These are phyloP conservation scores for Patellifolia procumbens DNA, from an alignment of 179 eudicot species.

Conservation along the genomic window DNA sequence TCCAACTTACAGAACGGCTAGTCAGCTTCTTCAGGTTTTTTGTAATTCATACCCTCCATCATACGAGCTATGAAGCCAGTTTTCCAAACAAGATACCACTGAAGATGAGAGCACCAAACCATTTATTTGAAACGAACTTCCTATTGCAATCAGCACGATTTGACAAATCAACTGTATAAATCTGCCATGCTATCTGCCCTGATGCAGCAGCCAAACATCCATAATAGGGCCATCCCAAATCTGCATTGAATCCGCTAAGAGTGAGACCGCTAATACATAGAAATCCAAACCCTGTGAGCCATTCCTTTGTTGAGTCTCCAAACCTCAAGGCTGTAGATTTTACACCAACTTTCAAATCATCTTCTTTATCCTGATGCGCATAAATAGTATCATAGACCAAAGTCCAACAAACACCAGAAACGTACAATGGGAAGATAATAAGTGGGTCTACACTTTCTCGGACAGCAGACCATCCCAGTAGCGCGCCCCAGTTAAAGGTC, in stretches of 20 bases:
- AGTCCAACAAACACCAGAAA: conserved; percentile 95
- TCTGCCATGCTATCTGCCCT: conserved; percentile 87
- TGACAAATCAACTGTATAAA: conserved; percentile 71
- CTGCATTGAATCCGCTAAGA: conserved; percentile 68
- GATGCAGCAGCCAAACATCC: conserved; percentile 62
- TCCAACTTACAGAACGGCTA: no score
- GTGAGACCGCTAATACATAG: conserved; percentile 72
- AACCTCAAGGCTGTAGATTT: conserved; percentile 88
- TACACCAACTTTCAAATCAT: conserved; percentile 77
- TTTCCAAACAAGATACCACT: conserved; percentile 74
- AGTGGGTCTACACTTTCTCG: conserved; percentile 81
- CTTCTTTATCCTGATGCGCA: conserved; percentile 97
- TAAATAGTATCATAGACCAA: conserved; percentile 94
- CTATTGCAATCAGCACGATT: conserved; percentile 77
- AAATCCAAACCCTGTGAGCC: conserved; percentile 77
- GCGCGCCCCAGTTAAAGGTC: conserved; percentile 98
- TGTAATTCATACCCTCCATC: conserved; percentile 18
- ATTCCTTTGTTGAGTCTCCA: conserved; percentile 78
- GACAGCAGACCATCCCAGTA: conserved; percentile 95
- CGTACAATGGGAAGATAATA: conserved; percentile 77
- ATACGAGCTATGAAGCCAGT: conserved; percentile 38
- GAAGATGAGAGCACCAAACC: conserved; percentile 86
- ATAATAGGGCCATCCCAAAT: conserved; percentile 87
- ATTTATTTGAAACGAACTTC: conserved; percentile 88
- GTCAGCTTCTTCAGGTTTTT: background rate